Evolutionary conservation across 176 grass and related monocot genomes (phyloP).

Genomic region (Hordeum marinum): DNA sequence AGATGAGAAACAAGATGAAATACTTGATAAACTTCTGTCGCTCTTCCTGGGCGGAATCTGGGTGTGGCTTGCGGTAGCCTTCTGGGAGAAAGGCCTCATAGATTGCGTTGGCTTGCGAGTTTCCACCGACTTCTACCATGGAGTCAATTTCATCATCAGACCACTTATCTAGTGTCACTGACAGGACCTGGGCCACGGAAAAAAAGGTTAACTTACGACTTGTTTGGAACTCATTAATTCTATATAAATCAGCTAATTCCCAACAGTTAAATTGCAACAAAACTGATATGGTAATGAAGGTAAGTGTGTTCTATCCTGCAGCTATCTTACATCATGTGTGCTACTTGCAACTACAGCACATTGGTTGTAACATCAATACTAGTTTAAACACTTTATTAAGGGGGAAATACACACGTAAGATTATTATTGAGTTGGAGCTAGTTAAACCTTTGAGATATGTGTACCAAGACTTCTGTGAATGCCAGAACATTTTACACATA

Average conservation of each 20-base stretch:
- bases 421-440: conserved; percentile 8
- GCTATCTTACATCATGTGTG: background rate
- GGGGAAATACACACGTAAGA: background rate
- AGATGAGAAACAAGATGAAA: background rate
- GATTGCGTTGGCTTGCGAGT: conserved; percentile 74
- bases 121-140: conserved; percentile 84
- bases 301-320: background rate
- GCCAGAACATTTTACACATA: conserved; percentile 74
- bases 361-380: background rate
- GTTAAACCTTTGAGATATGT: conserved; percentile 70
- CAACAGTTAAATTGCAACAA: background rate
- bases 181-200: conserved; percentile 49
- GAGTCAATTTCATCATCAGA: conserved; percentile 56
- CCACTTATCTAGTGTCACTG: conserved; percentile 79
- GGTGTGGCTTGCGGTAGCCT: conserved; percentile 51
- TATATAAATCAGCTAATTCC: background rate
- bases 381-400: no score
- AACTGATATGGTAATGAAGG: background rate
- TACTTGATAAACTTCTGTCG: conserved; percentile 73
- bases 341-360: background rate
- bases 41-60: conserved; percentile 52
- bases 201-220: background rate
- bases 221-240: background rate
- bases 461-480: conserved; percentile 76
- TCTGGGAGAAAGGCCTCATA: conserved; percentile 85